phyloP scores from a whole-genome alignment of 257 asterid genomes.

The Solanum neorickii region DNA sequence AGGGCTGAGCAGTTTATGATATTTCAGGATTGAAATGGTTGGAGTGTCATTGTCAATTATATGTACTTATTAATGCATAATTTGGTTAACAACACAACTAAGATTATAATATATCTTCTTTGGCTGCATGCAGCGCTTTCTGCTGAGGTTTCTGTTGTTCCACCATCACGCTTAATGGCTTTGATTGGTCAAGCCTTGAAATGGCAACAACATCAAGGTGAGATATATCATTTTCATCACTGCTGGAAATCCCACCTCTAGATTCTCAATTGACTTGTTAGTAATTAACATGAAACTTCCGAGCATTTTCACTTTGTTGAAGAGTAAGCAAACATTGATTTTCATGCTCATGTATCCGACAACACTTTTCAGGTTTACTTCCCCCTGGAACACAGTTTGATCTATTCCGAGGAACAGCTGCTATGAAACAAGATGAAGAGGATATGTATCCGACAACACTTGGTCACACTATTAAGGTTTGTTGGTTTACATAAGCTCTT shows the following conservation, averaged over 20 bases:
- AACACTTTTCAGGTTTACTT: slow-evolving; percentile 54
- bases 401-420: slow-evolving; percentile 92
- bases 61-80: background rate
- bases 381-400: slow-evolving; percentile 99
- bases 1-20: background rate
- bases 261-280: background rate
- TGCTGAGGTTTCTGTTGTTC: slow-evolving; percentile 98
- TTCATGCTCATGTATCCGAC: background rate
- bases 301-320: background rate
- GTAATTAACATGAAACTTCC: background rate
- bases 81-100: background rate
- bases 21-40: background rate
- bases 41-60: background rate
- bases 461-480: slow-evolving; percentile 78
- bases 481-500: background rate
- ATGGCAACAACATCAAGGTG: slow-evolving; percentile 99
- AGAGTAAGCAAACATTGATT: background rate
- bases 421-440: slow-evolving; percentile 97
- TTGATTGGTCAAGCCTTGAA: slow-evolving; percentile 96
- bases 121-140: slow-evolving; percentile 56
- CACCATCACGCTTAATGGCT: slow-evolving; percentile 95
- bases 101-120: slow-evolving; percentile 5
- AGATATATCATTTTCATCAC: background rate
- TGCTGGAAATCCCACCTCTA: background rate
- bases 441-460: slow-evolving; percentile 86